Conservation (phyloP, 805 yeast genomes). For the Metschnikowia peoriensis region DNA sequence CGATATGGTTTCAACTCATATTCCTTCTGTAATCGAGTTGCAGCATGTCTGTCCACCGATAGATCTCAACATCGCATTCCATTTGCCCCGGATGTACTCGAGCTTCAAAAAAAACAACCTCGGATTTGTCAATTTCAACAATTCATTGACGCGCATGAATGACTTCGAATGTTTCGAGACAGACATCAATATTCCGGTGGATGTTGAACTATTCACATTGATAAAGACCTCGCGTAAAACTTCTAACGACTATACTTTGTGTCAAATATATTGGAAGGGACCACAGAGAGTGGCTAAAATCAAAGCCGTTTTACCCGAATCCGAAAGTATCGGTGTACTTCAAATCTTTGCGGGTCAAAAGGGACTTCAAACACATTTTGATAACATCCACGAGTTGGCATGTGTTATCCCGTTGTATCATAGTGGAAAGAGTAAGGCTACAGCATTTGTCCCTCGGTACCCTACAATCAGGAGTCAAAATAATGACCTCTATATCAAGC, state of each 20-base stretch:
- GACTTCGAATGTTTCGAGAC: conserved; percentile 81
- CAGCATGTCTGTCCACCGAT: conserved; percentile 88
- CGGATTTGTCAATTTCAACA: conserved; percentile 63
- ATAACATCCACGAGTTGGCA: conserved; percentile 65
- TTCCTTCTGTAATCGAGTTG: conserved; percentile 72
- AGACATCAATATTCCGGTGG: conserved; percentile 66
- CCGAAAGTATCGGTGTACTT: conserved; percentile 65
- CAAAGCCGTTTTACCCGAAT: conserved; percentile 77
- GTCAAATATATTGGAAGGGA: conserved; percentile 77
- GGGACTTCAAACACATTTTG: conserved; percentile 55
- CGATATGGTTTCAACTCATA: conserved; percentile 76
- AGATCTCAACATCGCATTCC: conserved; percentile 71
- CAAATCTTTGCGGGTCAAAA: conserved; percentile 70
- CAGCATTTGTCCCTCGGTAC: conserved; percentile 67
- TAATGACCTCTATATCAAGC: conserved; percentile 76
- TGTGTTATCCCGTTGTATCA: conserved; percentile 76
- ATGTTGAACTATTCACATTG: conserved; percentile 64
- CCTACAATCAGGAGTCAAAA: conserved; percentile 68
- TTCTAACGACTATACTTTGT: conserved; percentile 54
- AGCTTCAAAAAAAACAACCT: conserved; percentile 64
- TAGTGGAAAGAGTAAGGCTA: conserved; percentile 57
- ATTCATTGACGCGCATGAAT: conserved; percentile 67
- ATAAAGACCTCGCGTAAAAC: conserved; percentile 52
- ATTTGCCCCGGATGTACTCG: conserved; percentile 85
- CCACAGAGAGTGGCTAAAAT: conserved; percentile 66